These are phyloP conservation scores for Acer yangbiense DNA, from an alignment of 345 rosid species.

Conservation along the genomic window DNA sequence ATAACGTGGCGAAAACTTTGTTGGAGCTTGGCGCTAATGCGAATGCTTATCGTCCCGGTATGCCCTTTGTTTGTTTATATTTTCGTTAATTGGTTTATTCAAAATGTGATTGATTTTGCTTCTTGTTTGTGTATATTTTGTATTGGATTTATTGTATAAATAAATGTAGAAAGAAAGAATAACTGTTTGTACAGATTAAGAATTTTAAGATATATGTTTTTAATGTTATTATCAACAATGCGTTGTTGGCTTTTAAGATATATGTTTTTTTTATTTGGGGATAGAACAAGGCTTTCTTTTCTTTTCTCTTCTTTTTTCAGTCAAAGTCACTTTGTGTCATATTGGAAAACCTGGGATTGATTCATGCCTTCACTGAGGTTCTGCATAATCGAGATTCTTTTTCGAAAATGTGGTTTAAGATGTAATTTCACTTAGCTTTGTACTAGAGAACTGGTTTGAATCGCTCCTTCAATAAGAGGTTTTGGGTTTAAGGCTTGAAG, in stretches of 20 bases:
- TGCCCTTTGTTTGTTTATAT: not conserved
- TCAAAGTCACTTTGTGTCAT: not conserved
- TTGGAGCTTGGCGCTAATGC: conserved; percentile 86
- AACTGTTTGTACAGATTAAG: not conserved
- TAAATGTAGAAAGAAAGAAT: not conserved
- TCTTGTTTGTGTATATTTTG: not conserved
- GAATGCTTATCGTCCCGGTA: conserved; percentile 89
- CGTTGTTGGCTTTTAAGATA: not conserved
- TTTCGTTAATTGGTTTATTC: not conserved
- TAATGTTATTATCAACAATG: not conserved
- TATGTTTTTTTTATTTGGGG: not conserved
- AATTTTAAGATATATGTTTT: not conserved
- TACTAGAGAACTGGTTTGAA: not conserved
- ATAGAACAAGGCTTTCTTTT: too few relatives aligned
- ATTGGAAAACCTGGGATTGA: not conserved
- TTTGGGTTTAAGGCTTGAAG: not conserved
- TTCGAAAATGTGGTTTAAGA: not conserved
- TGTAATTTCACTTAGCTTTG: not conserved
- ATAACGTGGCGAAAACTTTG: conserved; percentile 73
- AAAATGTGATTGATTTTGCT: not conserved
- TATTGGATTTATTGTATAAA: not conserved
- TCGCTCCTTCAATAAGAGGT: not conserved
- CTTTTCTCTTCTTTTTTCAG: not conserved
- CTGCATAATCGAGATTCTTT: not conserved
- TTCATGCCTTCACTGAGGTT: not conserved